Percentiles rank a stretch among this genome's conserved stretches.
phyloP scores from a whole-genome alignment of 768 basidiomycete genomes.

The Symmetrospora coprosmae region DNA sequence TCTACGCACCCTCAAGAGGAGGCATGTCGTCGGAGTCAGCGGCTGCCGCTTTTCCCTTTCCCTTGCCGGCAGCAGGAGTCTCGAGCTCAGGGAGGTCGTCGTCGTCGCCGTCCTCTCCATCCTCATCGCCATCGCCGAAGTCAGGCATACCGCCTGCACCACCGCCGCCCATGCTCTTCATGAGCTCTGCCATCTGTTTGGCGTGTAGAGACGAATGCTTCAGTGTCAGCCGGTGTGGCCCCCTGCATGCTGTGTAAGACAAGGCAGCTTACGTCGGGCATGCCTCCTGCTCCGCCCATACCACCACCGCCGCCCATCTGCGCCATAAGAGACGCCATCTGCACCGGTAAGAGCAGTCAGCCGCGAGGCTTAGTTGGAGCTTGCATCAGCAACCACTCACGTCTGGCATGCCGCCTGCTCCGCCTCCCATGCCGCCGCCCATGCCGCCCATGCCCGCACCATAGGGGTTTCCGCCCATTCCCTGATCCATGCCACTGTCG shows the following conservation, averaged over 20 bases:
- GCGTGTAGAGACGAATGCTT: not conserved
- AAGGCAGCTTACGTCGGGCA: not conserved
- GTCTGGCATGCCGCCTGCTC: not conserved
- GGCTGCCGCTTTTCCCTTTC: not conserved
- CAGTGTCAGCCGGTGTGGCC: no score
- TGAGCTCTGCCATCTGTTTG: not conserved
- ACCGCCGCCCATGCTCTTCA: constrained; percentile 18
- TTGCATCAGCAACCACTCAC: no score
- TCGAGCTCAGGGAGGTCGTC: not conserved
- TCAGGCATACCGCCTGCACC: not conserved
- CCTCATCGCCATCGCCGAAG: constrained; percentile 1
- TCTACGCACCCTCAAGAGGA: not conserved
- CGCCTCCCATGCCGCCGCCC: constrained; percentile 29
- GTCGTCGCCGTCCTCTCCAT: not conserved
- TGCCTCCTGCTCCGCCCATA: not conserved
- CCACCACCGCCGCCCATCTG: constrained; percentile 21
- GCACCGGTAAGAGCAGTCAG: no score
- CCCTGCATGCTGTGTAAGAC: no score
- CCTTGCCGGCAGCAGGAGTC: not conserved
- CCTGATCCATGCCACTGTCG: not conserved
- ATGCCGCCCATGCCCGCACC: constrained; percentile 5
- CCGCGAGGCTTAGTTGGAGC: no score
- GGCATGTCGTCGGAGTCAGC: not conserved
- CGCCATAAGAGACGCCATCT: no score
- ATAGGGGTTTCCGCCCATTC: not conserved